Evolutionary conservation across 2,329 filamentous ascomycete genomes (phyloP).

Genomic region (Ambrosiella beaveri): DNA sequence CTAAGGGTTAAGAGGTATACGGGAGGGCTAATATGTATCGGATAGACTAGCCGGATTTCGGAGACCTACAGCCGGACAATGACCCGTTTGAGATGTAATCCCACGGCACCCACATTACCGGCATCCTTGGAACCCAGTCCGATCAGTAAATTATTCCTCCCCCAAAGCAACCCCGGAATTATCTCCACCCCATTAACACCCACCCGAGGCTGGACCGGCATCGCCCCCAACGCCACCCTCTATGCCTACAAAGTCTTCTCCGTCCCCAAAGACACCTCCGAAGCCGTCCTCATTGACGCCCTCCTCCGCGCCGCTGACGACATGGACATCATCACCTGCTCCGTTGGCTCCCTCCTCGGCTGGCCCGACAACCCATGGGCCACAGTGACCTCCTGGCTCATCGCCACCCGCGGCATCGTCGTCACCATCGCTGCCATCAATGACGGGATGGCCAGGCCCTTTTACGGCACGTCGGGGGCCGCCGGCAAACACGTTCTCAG

Average conservation of each 20-base stretch:
- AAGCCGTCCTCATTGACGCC: conserved; percentile 20
- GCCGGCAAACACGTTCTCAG: conserved; percentile 26
- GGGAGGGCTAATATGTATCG: too few species aligned
- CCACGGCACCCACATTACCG: conserved; percentile 23
- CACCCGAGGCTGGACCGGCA: conserved; percentile 13
- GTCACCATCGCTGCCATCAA: conserved; percentile 36
- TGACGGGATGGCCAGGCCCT: conserved; percentile 29
- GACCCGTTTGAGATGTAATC: conserved; percentile 33
- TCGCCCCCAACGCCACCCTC: conserved; percentile 16
- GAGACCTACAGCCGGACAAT: conserved; percentile 17
- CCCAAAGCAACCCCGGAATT: neutral
- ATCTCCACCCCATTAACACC: neutral
- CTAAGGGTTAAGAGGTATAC: too few species aligned
- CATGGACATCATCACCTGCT: conserved; percentile 27
- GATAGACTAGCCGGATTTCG: conserved; percentile 15
- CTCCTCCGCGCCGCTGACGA: conserved; percentile 22
- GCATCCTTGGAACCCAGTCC: conserved; percentile 16
- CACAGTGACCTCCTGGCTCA: conserved; percentile 24
- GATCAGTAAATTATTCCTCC: conserved; percentile 25
- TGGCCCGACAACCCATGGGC: conserved; percentile 27
- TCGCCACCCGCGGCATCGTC: conserved; percentile 28
- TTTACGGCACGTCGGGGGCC: conserved; percentile 26
- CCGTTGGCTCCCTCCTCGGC: conserved; percentile 23
- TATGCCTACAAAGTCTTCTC: conserved; percentile 19
- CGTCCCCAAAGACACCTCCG: conserved; percentile 26